Base-by-base conservation (phyloP, 495 filamentous ascomycete species). In the Talaromyces borbonicus region DNA sequence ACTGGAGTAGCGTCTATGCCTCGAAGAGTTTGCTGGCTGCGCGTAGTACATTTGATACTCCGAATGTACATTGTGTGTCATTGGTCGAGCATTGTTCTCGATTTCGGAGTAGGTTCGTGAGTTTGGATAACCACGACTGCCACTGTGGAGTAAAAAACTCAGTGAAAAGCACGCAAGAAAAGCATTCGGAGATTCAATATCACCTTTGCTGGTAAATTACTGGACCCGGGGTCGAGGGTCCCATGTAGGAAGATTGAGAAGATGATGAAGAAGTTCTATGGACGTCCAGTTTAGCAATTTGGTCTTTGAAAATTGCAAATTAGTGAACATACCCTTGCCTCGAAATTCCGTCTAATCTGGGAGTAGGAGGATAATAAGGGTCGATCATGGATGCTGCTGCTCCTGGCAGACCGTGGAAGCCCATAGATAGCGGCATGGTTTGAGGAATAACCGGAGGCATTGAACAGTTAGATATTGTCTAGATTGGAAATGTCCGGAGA, bases 201-300 rank as follows among this genome's bases (percentile, higher is more conserved):
- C 30, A 71, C 67, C 67, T 71, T 71, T 58, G 61, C 26, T 68
- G 66, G 49, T 67, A 68, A 24, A 68, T 56, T 35, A 65, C 49
- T 33, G 66, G 63, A 47, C 54, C 27, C 36, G 54, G 55, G n/a
- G 56, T 55, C 31, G 66, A 53, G 47, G 56, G 43, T 31, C 50
- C 56, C 43, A 67, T 68, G 46, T 62, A 54, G 26, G 54, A 48
- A 30, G 55, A 48, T 31, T 65, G 63, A 9, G 60, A 62, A 45
- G 63, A 56, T 49, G 67, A 58, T 30, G 56, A 39, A 15, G 15
- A 40, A 26, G 22, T 16, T 26, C 26, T 48, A 32, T 40, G 29
- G 7, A 31, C 52, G 6, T 43, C 41, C 26, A 47, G 25, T 39
- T 19, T 29, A 12, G 48, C 39, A 43, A 44, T 16, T 41, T 59